Conservation (phyloP, 164 flowering plant species). For the Tetracentron sinense region DNA sequence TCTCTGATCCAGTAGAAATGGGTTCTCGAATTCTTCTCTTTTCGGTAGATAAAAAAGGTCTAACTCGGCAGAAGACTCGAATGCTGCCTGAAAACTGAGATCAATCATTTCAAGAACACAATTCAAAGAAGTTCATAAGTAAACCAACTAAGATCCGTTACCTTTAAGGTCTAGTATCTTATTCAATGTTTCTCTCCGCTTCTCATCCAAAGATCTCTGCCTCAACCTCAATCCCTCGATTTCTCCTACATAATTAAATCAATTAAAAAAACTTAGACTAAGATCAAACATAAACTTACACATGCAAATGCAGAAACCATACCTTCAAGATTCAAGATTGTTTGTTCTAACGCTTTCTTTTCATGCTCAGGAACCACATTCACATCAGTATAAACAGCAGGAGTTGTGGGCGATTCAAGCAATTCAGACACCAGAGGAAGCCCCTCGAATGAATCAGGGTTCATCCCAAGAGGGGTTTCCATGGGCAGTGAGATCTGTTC, state of each 20-base stretch:
- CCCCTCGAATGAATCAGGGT: slow-evolving; percentile 18
- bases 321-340: slow-evolving; percentile 44
- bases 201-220: slow-evolving; percentile 31
- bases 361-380: slow-evolving; percentile 43
- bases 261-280: background rate
- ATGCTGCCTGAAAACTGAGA: slow-evolving; percentile 52
- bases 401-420: slow-evolving; percentile 20
- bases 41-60: slow-evolving; percentile 43
- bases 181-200: slow-evolving; percentile 41
- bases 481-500: slow-evolving; percentile 25
- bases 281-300: background rate
- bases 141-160: slow-evolving; percentile 7
- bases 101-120: slow-evolving; percentile 1
- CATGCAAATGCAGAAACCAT: background rate
- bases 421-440: slow-evolving; percentile 3
- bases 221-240: slow-evolving; percentile 32
- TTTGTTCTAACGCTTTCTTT: slow-evolving; percentile 36
- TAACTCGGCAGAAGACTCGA: slow-evolving; percentile 72
- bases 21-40: slow-evolving; percentile 40
- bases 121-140: background rate
- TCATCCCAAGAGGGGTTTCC: slow-evolving; percentile 21
- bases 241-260: slow-evolving; percentile 30
- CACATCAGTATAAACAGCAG: slow-evolving; percentile 27
- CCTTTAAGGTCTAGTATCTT: slow-evolving; percentile 56
- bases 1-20: slow-evolving; percentile 43